phyloP scores from a whole-genome alignment of 2,329 filamentous ascomycete species.

The Colletotrichum godetiae region DNA sequence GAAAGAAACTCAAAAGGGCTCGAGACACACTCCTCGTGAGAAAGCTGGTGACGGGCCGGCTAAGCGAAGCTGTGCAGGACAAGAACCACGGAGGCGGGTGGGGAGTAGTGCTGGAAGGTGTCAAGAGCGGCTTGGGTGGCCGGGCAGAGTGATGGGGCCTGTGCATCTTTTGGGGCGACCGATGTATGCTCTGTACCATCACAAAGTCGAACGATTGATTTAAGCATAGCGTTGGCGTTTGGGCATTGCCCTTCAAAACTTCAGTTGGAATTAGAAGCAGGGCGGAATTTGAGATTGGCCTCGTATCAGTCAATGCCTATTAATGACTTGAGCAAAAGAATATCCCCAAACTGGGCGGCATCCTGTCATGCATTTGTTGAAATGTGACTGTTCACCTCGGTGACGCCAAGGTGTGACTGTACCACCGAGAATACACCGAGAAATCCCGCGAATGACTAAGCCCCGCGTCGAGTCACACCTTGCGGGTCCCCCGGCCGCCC shows the following conservation, averaged over 20 bases:
- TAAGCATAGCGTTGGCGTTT: conserved; percentile 36
- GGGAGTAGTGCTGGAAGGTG: conserved; percentile 62
- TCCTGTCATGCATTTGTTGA: neutral
- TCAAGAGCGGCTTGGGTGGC: conserved; percentile 55
- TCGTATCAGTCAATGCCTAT: neutral
- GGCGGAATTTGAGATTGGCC: neutral
- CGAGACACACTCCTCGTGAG: conserved; percentile 82
- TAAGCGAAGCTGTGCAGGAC: conserved; percentile 59
- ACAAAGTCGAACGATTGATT: neutral
- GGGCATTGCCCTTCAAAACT: neutral
- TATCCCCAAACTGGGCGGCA: neutral
- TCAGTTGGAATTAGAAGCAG: neutral
- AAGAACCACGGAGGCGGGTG: conserved; percentile 57
- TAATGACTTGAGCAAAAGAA: neutral
- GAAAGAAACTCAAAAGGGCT: conserved; percentile 71
- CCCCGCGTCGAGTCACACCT: conserved; percentile 23
- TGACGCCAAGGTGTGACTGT: neutral
- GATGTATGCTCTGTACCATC: neutral
- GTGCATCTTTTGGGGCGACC: no score
- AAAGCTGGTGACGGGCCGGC: conserved; percentile 74
- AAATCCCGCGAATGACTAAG: conserved; percentile 21
- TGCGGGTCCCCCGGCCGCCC: neutral
- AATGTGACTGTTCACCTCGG: neutral
- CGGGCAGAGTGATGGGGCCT: conserved; percentile 13
- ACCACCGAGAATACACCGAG: conserved; percentile 24